phyloP scores from a whole-genome alignment of 1,139 yeast genomes.

The Magnusiomyces tetraspermus region DNA sequence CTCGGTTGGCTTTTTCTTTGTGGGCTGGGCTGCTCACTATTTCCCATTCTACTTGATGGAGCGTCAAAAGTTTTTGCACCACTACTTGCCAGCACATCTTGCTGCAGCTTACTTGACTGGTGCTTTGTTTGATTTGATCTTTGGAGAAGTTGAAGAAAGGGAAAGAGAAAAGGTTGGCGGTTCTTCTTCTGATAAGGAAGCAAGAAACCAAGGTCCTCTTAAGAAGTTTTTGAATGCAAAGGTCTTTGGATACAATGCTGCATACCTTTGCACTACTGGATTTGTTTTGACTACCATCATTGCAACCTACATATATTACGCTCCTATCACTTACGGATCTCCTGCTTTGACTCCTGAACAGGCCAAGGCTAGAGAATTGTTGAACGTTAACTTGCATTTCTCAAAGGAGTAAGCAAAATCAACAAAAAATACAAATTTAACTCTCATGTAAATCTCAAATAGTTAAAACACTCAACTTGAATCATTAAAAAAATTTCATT shows the following conservation, averaged over 20 bases:
- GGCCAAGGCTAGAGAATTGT: constrained; percentile 68
- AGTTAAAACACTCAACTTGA: too few relatives aligned
- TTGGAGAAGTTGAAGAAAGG: constrained; percentile 42
- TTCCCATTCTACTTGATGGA: constrained; percentile 87
- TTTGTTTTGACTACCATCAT: constrained; percentile 42
- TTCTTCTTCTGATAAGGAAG: too few relatives aligned
- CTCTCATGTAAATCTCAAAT: too few relatives aligned
- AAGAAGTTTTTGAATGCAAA: constrained; percentile 19
- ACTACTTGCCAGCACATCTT: constrained; percentile 91
- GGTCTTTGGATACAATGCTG: constrained; percentile 8
- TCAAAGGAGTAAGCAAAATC: constrained; percentile 48
- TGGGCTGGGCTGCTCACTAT: constrained; percentile 84
- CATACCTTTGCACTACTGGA: constrained; percentile 32
- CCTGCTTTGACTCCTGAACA: constrained; percentile 52
- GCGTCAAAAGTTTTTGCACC: constrained; percentile 90
- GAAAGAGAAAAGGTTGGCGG: constrained; percentile 3
- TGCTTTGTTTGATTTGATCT: constrained; percentile 67
- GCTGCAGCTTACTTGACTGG: constrained; percentile 80
- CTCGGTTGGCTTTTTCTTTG: constrained; percentile 73
- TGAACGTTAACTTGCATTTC: constrained; percentile 73
- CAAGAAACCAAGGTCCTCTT: constrained; percentile 3
- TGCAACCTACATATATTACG: constrained; percentile 61
- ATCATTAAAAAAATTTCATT: not conserved
- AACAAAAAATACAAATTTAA: too few relatives aligned
- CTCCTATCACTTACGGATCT: constrained; percentile 83